phyloP scores from a whole-genome alignment of 495 filamentous ascomycete species.

The Lasiosphaeris hirsuta region DNA sequence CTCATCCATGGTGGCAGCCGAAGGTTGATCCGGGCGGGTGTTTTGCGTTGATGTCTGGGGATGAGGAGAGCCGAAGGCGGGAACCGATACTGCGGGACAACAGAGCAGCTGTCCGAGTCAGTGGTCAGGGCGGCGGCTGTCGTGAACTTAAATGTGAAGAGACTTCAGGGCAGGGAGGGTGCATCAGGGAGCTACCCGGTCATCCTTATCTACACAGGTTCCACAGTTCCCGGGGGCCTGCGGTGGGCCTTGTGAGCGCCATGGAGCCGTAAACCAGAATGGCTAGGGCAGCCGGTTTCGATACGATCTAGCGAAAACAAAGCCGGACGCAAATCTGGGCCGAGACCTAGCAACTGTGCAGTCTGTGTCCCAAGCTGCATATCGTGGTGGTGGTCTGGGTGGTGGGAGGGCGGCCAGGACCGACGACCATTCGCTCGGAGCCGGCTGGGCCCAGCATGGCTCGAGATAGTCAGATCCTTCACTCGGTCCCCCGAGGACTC shows the following conservation, averaged over 20 bases:
- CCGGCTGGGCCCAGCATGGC: not conserved
- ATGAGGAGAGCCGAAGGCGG: too few relatives aligned
- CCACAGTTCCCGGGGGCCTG: not conserved
- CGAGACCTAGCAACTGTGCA: not conserved
- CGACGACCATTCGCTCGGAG: slow-evolving; percentile 14
- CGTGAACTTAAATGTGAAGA: slow-evolving; percentile 12
- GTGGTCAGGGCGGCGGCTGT: not conserved
- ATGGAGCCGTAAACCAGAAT: not conserved
- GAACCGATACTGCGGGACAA: not conserved
- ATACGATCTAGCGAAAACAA: not conserved
- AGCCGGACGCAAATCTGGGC: not conserved
- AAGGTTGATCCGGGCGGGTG: not conserved
- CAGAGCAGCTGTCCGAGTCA: not conserved
- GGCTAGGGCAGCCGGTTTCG: not conserved
- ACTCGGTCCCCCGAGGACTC: not conserved
- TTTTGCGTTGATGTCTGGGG: not conserved
- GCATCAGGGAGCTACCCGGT: not conserved
- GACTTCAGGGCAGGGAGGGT: not conserved
- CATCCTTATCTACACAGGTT: not conserved
- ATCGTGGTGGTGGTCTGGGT: not conserved
- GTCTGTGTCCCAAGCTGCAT: not conserved
- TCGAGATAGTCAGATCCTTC: not conserved
- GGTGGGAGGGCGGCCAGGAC: slow-evolving; percentile 6
- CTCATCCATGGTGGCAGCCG: slow-evolving; percentile 38
- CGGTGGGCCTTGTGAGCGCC: not conserved